phyloP scores from a whole-genome alignment of 176 grass and related monocot genomes.

The Lolium perenne region DNA sequence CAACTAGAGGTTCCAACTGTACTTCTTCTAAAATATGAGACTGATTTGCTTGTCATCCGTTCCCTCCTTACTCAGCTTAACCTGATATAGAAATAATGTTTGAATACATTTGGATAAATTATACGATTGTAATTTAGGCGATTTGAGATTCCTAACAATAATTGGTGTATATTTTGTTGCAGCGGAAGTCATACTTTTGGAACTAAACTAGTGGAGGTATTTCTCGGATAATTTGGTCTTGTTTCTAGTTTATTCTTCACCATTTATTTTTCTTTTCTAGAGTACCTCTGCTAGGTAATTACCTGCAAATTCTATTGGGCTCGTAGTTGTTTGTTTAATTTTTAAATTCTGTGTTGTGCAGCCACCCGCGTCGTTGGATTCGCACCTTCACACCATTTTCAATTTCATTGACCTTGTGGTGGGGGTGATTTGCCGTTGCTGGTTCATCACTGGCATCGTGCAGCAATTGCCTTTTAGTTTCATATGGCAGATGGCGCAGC shows the following conservation, averaged over 20 bases:
- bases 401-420: not conserved
- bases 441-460: not conserved
- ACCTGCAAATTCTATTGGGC: not conserved
- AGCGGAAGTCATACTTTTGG: slow-evolving; percentile 85
- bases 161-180: slow-evolving; percentile 35
- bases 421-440: not conserved
- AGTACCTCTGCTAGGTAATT: not conserved
- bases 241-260: slow-evolving; percentile 14
- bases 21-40: not conserved
- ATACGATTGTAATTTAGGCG: not conserved
- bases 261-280: not conserved
- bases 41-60: not conserved
- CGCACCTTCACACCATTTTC: not conserved
- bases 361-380: not conserved
- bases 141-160: slow-evolving; percentile 7
- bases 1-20: not conserved
- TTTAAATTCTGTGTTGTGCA: not conserved
- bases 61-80: slow-evolving; percentile 32
- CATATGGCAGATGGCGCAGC: not conserved
- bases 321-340: not conserved
- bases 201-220: slow-evolving; percentile 80
- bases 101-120: not conserved
- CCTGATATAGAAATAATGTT: not conserved
- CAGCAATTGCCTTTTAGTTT: not conserved
- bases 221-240: slow-evolving; percentile 35